Conservation (phyloP, 805 yeast genomes). For the Cyberlindnera veronae region DNA sequence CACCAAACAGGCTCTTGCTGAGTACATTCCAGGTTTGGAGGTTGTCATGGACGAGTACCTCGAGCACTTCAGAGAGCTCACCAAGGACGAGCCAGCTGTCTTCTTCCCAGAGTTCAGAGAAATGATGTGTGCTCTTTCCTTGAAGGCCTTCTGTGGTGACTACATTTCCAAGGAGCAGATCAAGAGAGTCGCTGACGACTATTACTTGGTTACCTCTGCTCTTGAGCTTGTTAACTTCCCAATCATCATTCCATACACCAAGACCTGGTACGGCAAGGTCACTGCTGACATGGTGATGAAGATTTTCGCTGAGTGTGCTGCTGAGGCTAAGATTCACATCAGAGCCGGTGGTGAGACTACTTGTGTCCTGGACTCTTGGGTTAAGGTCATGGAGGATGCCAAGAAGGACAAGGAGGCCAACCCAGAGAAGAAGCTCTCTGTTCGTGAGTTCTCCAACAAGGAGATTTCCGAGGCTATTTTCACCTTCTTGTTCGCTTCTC, state of each 20-base stretch:
- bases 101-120: conserved; percentile 95
- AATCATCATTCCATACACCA: conserved; percentile 90
- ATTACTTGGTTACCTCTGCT: conserved; percentile 90
- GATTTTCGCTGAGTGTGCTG: conserved; percentile 86
- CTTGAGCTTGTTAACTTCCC: conserved; percentile 97
- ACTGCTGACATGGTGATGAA: conserved; percentile 94
- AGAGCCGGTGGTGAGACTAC: conserved; percentile 72
- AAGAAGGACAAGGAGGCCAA: conserved; percentile 43
- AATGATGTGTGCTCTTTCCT: conserved; percentile 88
- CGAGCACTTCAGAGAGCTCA: conserved; percentile 53
- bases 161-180: conserved; percentile 92
- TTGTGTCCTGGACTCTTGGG: conserved; percentile 97
- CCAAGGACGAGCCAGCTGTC: conserved; percentile 63
- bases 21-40: conserved; percentile 84
- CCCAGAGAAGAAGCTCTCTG: conserved; percentile 52
- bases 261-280: conserved; percentile 95
- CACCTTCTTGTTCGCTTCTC: conserved; percentile 95
- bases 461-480: conserved; percentile 96
- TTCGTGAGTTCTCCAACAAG: conserved; percentile 81
- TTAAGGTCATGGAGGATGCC: conserved; percentile 77
- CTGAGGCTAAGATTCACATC: conserved; percentile 76
- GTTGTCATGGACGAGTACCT: conserved; percentile 79
- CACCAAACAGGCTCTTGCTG: conserved; percentile 76
- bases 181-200: conserved; percentile 84
- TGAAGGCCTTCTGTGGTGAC: conserved; percentile 93